These are phyloP conservation scores for Botrytis medusae DNA, from an alignment of 2,329 filamentous ascomycete species.

Conservation along the genomic window DNA sequence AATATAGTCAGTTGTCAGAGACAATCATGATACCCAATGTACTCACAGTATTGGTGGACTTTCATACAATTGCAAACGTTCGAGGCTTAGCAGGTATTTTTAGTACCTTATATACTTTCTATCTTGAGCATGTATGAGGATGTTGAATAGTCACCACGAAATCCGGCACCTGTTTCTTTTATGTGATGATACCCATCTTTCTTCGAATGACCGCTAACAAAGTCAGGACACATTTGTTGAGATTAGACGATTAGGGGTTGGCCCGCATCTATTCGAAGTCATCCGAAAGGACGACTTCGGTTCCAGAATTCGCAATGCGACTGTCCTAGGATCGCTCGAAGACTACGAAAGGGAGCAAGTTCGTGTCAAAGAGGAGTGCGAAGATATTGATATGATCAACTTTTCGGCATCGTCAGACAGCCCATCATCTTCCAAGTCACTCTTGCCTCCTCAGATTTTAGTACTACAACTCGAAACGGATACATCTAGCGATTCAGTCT, in stretches of 20 bases:
- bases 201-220: background rate
- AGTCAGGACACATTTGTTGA: constrained; percentile 73
- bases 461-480: constrained; percentile 66
- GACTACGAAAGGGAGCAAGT: constrained; percentile 42
- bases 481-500: constrained; percentile 65
- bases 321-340: constrained; percentile 62
- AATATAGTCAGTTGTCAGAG: background rate
- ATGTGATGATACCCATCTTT: background rate
- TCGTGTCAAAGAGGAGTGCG: constrained; percentile 41
- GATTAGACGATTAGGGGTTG: constrained; percentile 69
- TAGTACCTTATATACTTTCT: background rate
- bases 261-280: constrained; percentile 73
- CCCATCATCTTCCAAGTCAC: constrained; percentile 10
- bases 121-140: background rate
- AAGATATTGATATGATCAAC: constrained; percentile 23
- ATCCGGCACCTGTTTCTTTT: background rate
- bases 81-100: background rate
- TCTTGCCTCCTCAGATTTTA: constrained; percentile 74
- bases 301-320: constrained; percentile 74
- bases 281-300: constrained; percentile 77
- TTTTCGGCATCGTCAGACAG: background rate
- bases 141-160: background rate
- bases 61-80: background rate
- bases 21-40: background rate
- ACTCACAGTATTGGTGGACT: background rate